Conservation (phyloP, 306 rosid genomes). For the Psophocarpus tetragonolobus region DNA sequence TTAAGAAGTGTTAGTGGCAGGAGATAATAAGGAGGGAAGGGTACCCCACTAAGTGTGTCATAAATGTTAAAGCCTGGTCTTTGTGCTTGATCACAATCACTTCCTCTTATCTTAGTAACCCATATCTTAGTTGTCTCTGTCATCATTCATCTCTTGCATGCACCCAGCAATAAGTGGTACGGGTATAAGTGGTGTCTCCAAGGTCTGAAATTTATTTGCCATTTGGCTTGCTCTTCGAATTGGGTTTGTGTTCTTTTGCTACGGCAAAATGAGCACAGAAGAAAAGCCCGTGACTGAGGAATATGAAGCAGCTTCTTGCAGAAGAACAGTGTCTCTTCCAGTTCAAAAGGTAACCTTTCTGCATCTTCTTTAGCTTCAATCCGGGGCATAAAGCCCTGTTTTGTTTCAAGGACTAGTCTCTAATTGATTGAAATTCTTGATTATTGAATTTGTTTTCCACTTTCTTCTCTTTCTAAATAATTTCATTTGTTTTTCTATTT, state of each 20-base stretch:
- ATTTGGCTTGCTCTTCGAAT: not conserved
- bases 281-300: constrained; percentile 45
- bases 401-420: not conserved
- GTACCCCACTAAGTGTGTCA: constrained; percentile 37
- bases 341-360: constrained; percentile 50
- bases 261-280: constrained; percentile 50
- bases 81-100: not conserved
- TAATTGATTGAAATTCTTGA: not conserved
- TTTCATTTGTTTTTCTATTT: not conserved
- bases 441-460: not conserved
- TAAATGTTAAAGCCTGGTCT: constrained; percentile 38
- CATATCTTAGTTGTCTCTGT: not conserved
- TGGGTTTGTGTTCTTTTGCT: constrained; percentile 10
- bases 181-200: constrained; percentile 9
- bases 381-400: not conserved
- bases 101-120: constrained; percentile 18
- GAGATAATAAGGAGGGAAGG: constrained; percentile 41
- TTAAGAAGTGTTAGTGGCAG: constrained; percentile 32
- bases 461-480: not conserved
- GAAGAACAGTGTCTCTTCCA: constrained; percentile 42
- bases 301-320: constrained; percentile 40
- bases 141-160: not conserved
- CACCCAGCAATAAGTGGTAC: constrained; percentile 11
- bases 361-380: not conserved
- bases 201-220: constrained; percentile 28